A percentile compares a stretch with the other conserved stretches of the same genome.
Evolutionary conservation across 108 stramenopile genomes (phyloP).

Genomic region (Cyclotella distinguenda): DNA sequence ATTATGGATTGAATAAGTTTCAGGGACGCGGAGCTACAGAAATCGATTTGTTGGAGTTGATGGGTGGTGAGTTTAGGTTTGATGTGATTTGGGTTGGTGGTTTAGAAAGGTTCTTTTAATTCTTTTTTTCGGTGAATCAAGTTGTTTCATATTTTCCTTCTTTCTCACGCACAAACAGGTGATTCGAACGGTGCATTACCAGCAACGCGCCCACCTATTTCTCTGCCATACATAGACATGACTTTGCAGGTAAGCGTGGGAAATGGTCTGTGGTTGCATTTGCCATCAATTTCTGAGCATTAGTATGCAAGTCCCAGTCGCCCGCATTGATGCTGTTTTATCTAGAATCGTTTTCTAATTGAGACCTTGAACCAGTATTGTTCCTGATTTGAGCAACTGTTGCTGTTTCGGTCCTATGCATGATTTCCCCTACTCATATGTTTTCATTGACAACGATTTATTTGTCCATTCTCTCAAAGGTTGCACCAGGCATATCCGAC

Average conservation of each 20-base stretch:
- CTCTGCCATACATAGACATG: slow-evolving; percentile 85
- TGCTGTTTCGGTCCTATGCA: too few relatives aligned
- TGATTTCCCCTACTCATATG: too few relatives aligned
- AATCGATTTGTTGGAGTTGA: slow-evolving; percentile 95
- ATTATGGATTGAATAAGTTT: slow-evolving; percentile 85
- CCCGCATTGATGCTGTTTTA: too few relatives aligned
- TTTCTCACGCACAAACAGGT: background rate
- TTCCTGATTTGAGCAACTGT: too few relatives aligned
- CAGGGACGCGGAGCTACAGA: slow-evolving; percentile 96
- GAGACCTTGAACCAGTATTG: too few relatives aligned
- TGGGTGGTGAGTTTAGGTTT: slow-evolving; percentile 80
- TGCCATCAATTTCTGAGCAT: too few relatives aligned
- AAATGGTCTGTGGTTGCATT: too few relatives aligned
- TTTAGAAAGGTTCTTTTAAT: background rate
- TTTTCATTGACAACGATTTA: too few relatives aligned
- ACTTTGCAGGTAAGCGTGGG: slow-evolving; percentile 76
- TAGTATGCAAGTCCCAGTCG: too few relatives aligned
- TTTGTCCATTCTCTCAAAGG: too few relatives aligned
- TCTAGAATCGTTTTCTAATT: too few relatives aligned
- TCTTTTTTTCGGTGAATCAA: background rate
- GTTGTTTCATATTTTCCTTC: background rate
- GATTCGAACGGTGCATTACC: slow-evolving; percentile 45
- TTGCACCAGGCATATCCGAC: slow-evolving; percentile 84
- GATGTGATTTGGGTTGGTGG: background rate
- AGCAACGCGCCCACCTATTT: slow-evolving; percentile 62